Conservation (phyloP, 164 flowering plant species). For the Magnolia changhungtana region DNA sequence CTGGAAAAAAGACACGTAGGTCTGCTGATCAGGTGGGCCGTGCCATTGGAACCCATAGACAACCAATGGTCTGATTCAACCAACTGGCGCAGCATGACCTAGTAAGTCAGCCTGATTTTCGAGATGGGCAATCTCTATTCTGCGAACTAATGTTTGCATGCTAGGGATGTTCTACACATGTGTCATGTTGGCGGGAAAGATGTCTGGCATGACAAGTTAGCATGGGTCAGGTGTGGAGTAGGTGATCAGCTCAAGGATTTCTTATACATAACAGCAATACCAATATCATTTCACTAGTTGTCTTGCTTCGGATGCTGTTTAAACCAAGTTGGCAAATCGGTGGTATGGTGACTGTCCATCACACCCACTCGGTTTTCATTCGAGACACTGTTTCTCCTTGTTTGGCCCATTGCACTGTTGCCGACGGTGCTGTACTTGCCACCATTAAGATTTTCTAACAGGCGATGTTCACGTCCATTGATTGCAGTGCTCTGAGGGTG, state of each 20-base stretch:
- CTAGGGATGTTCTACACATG: no score
- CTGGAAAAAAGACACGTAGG: no score
- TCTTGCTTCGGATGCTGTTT: background rate
- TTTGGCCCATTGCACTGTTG: background rate
- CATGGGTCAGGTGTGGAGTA: no score
- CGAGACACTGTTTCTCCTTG: background rate
- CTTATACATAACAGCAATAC: background rate
- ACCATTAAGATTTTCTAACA: background rate
- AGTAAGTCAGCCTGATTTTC: no score
- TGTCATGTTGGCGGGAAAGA: no score
- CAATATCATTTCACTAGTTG: background rate
- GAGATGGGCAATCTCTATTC: no score
- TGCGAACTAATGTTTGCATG: no score
- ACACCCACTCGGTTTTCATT: background rate
- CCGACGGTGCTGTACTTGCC: background rate
- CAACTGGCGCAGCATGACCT: no score
- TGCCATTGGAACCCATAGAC: no score
- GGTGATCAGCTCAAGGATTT: background rate
- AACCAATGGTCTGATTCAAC: no score
- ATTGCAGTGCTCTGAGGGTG: background rate
- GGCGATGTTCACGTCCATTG: background rate
- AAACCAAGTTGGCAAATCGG: background rate
- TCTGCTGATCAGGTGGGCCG: no score
- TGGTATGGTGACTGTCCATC: background rate
- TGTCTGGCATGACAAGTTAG: no score